Base-by-base conservation (phyloP, 257 asterid species). In the Solanum raphanifolium region DNA sequence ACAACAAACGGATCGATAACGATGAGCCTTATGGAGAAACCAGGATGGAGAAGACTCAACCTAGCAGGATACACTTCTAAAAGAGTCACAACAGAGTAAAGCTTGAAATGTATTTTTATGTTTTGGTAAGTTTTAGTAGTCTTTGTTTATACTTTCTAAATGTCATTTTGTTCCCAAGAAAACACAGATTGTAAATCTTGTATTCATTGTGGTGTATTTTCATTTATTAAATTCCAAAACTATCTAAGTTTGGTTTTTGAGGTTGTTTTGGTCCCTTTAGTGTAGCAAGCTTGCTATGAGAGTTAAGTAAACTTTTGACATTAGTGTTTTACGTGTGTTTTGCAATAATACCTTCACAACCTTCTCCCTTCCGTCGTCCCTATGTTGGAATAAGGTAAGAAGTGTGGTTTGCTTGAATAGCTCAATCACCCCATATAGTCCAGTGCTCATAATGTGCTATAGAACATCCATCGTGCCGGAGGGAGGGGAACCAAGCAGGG, bases 31-130 rank as follows among this genome's bases (percentile, higher is more conserved):
- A 88, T 13, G 98, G 99, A 0, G 94, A 95, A 90, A 94, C 95
- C 5, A 79, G 98, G 65, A 95, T 95, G 99, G 99, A 97, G 92
- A 97, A 97, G 94, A 60, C 95, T 39, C 95, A 86, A 36, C 99
- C 99, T 5, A 91, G 93, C 92, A 91, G 98, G 94, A 93, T 95
- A 91, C 98, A 94, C 60, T 95, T 96, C 81, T 96, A 90, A 91
- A 89, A 94, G 91, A 88, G 78, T 36, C 52, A 21, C 68, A 43
- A n/a, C 38, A 84, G 20, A 43, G 66, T 39, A 86, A 69, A 86
- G 83, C 13, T 86, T 60, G 68, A 46, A 72, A 13, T 86, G 88
- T 46, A 7, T 34, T 86, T 25, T 72, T 46, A 31, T 46, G 88
- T 36, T 62, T 86, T 86, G 41, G 41, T 29, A 18, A 43, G 68